These are phyloP conservation scores for Begonia peltatifolia DNA, from an alignment of 306 rosid genomes.

Conservation along the genomic window DNA sequence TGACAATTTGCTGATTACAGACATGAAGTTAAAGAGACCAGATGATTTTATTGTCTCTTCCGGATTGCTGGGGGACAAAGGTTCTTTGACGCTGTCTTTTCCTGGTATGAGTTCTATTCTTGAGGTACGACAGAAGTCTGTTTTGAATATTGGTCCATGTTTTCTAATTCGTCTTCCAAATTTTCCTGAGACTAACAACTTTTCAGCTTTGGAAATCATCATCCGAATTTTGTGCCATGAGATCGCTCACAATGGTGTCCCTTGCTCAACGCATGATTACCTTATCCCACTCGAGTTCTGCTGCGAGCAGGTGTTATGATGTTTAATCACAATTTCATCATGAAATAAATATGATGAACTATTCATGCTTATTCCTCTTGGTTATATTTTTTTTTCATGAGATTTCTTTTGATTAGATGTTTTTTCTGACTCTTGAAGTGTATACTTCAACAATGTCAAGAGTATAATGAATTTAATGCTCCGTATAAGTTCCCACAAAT, in stretches of 20 bases:
- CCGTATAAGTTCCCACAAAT: no score
- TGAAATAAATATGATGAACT: neutral
- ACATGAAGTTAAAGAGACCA: slow-evolving; percentile 77
- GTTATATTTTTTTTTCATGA: no score
- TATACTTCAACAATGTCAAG: no score
- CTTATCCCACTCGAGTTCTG: slow-evolving; percentile 67
- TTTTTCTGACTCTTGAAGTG: no score
- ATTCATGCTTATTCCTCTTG: no score
- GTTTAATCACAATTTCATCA: slow-evolving; percentile 1
- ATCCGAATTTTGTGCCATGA: slow-evolving; percentile 83
- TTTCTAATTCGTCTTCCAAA: slow-evolving; percentile 22
- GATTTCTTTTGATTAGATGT: no score
- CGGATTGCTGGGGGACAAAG: slow-evolving; percentile 90
- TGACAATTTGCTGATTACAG: slow-evolving; percentile 62
- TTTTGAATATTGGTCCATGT: slow-evolving; percentile 20
- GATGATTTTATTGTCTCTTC: slow-evolving; percentile 58
- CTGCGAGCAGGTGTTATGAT: slow-evolving; percentile 71
- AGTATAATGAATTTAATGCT: no score
- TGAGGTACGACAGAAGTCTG: slow-evolving; percentile 46
- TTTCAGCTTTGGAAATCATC: slow-evolving; percentile 98
- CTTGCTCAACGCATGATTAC: slow-evolving; percentile 88
- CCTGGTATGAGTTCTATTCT: slow-evolving; percentile 59
- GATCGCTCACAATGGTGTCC: slow-evolving; percentile 85
- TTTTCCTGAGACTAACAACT: slow-evolving; percentile 32
- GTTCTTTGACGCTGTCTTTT: slow-evolving; percentile 80